Conservation (phyloP, 2,329 filamentous ascomycete genomes). For the Endoconidiophora laricicola region DNA sequence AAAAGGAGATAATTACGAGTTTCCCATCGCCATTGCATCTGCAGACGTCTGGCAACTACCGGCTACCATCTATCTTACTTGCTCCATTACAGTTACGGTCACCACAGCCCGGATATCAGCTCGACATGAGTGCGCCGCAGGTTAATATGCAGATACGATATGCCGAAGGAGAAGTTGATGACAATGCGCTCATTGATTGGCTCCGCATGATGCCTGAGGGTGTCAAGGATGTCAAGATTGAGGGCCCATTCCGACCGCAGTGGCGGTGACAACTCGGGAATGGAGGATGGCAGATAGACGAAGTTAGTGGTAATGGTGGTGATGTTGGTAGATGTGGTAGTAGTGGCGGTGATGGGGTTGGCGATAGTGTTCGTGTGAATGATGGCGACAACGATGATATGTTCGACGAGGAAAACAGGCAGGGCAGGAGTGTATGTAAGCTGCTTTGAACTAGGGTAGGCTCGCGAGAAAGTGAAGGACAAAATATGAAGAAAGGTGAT, state of each 20-base stretch:
- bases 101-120: constrained; percentile 18
- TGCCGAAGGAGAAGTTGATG: constrained; percentile 32
- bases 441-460: not conserved
- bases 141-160: constrained; percentile 34
- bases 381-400: not conserved
- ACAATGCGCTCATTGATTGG: constrained; percentile 42
- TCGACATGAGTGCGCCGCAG: constrained; percentile 29
- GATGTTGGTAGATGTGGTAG: constrained; percentile 1
- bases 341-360: not conserved
- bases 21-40: constrained; percentile 39
- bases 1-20: constrained; percentile 30
- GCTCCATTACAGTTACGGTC: constrained; percentile 31
- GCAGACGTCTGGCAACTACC: constrained; percentile 36
- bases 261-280: constrained; percentile 9
- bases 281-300: not conserved
- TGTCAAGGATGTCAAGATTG: constrained; percentile 37
- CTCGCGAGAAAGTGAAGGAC: not conserved
- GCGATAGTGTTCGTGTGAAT: too few relatives aligned
- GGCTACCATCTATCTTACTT: constrained; percentile 39
- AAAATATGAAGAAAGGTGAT: too few relatives aligned
- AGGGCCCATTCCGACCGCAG: constrained; percentile 27
- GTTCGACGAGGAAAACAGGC: not conserved
- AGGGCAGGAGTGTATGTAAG: not conserved
- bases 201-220: constrained; percentile 40
- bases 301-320: not conserved